Evolutionary conservation across 2,329 filamentous ascomycete species (phyloP).

Genomic region (Fonsecaea monophora): DNA sequence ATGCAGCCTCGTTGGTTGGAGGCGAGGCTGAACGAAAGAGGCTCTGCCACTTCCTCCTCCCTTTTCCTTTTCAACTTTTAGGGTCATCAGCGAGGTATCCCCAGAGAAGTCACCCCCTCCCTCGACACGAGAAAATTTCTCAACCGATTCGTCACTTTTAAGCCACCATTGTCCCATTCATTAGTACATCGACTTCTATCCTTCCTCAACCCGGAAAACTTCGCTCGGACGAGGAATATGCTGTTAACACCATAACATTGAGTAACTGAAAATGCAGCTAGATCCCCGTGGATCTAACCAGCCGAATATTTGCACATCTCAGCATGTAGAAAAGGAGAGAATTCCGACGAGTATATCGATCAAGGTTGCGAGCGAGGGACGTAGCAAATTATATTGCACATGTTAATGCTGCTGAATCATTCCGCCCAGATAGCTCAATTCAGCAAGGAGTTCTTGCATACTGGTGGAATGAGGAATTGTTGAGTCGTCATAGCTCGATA

Average conservation of each 20-base stretch:
- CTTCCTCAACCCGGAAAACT: background rate
- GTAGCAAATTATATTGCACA: background rate
- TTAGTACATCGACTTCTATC: background rate
- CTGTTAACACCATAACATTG: background rate
- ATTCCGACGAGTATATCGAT: background rate
- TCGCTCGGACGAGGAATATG: background rate
- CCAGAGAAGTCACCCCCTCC: background rate
- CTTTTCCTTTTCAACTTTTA: background rate
- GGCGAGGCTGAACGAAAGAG: background rate
- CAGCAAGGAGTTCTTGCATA: constrained; percentile 58
- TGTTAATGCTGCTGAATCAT: constrained; percentile 52
- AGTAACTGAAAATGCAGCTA: background rate
- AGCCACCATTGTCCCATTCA: background rate
- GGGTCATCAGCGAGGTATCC: background rate
- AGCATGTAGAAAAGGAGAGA: constrained; percentile 9
- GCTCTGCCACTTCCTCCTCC: background rate
- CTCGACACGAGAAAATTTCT: background rate
- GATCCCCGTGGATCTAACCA: background rate
- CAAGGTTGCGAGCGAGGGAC: background rate
- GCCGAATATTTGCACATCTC: background rate
- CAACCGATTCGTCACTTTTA: background rate
- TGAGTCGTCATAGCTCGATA: constrained; percentile 5
- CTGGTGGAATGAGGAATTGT: constrained; percentile 45
- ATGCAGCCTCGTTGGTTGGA: background rate
- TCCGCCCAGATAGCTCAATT: constrained; percentile 59